phyloP scores from a whole-genome alignment of 2,329 filamentous ascomycete species.

The Colletotrichum truncatum region DNA sequence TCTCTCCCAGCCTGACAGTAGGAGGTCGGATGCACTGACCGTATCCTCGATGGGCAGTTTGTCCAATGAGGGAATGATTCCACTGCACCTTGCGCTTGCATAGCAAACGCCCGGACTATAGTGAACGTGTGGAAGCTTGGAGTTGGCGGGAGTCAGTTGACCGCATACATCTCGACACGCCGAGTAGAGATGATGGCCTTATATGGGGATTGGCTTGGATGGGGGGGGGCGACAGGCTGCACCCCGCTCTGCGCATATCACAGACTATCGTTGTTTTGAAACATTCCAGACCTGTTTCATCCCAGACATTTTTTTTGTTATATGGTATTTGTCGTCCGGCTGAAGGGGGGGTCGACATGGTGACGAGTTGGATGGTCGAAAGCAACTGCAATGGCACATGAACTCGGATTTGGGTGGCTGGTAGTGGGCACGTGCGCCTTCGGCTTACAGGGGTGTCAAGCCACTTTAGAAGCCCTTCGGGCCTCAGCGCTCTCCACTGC shows the following conservation, averaged over 20 bases:
- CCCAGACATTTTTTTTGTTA: conserved; percentile 3
- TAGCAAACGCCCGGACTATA: neutral
- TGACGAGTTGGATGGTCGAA: neutral
- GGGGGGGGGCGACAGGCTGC: neutral
- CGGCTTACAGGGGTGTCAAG: conserved; percentile 18
- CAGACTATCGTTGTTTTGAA: conserved; percentile 25
- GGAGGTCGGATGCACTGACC: conserved; percentile 21
- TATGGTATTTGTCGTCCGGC: too few relatives aligned
- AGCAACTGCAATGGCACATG: neutral
- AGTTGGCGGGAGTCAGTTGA: neutral
- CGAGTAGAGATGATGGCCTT: neutral
- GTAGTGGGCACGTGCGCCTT: conserved; percentile 20
- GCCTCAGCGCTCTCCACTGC: conserved; percentile 17
- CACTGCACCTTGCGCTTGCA: neutral
- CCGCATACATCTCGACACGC: neutral
- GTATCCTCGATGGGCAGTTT: neutral
- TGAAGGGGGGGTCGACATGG: neutral
- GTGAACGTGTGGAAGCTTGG: neutral
- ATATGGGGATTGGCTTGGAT: neutral
- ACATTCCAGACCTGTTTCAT: conserved; percentile 29
- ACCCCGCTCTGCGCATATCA: neutral
- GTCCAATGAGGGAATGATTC: neutral
- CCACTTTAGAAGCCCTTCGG: conserved; percentile 13
- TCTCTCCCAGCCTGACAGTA: neutral
- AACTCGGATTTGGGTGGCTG: conserved; percentile 21